Evolutionary conservation across 2,329 filamentous ascomycete species (phyloP).

Genomic region (Aspergillus sp.): DNA sequence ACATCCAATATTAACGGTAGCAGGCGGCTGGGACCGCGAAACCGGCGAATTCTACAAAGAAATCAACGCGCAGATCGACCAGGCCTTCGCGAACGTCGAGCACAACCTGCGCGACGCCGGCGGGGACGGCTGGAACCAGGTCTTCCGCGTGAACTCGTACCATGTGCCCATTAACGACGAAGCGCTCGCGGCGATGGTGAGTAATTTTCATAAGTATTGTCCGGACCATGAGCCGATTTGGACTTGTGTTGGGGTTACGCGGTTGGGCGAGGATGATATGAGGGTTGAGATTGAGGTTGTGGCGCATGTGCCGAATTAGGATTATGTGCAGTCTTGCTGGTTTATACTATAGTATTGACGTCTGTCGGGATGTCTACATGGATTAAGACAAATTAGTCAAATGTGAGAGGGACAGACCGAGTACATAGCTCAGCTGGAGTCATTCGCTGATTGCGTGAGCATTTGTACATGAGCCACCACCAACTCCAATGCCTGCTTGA

Average conservation of each 20-base stretch:
- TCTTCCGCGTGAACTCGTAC: conserved; percentile 51
- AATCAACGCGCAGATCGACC: conserved; percentile 49
- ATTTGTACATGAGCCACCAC: too few species aligned
- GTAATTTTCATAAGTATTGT: conserved; percentile 52
- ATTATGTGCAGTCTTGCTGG: too few species aligned
- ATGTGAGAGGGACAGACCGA: too few species aligned
- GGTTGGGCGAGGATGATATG: conserved; percentile 53
- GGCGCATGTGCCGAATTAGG: conserved; percentile 39
- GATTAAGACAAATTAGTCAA: too few species aligned
- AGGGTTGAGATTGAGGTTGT: conserved; percentile 59
- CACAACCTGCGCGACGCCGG: conserved; percentile 52
- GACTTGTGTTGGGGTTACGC: conserved; percentile 54
- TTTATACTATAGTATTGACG: too few species aligned
- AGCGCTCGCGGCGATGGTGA: conserved; percentile 41
- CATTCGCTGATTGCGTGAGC: too few species aligned
- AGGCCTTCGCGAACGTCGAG: conserved; percentile 60
- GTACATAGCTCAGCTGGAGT: too few species aligned
- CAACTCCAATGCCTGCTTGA: too few species aligned
- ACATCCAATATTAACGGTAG: neutral
- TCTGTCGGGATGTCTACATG: too few species aligned
- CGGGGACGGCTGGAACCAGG: conserved; percentile 50
- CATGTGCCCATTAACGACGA: conserved; percentile 46
- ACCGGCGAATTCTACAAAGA: conserved; percentile 30
- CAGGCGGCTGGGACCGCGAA: conserved; percentile 37
- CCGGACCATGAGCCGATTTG: conserved; percentile 55